Percentiles rank a stretch among this genome's conserved stretches.
phyloP scores from a whole-genome alignment of 805 yeast genomes.

The Saccharomycodes ludwigii region DNA sequence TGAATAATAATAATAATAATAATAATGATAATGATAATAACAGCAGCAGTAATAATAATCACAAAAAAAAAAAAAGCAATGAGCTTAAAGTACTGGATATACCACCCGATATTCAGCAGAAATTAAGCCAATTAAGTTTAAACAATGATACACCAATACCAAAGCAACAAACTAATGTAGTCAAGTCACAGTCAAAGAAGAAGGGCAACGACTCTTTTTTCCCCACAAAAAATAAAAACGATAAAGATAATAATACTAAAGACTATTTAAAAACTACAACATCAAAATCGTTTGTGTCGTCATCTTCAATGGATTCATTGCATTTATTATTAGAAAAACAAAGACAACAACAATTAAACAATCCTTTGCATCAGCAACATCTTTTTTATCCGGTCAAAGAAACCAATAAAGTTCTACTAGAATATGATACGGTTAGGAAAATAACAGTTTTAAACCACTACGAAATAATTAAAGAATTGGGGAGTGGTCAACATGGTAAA shows the following conservation, averaged over 20 bases:
- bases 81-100: too few species aligned
- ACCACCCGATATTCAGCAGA: too few species aligned
- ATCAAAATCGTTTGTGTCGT: background rate
- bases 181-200: too few species aligned
- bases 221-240: conserved; percentile 10
- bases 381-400: conserved; percentile 50
- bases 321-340: conserved; percentile 29
- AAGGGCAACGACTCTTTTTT: too few species aligned
- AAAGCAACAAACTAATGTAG: too few species aligned
- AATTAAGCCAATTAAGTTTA: too few species aligned
- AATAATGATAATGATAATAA: too few species aligned
- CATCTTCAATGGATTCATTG: conserved; percentile 26
- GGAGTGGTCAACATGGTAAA: conserved; percentile 98
- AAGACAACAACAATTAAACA: conserved; percentile 28
- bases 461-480: conserved; percentile 78
- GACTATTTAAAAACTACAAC: conserved; percentile 1
- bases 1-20: too few species aligned
- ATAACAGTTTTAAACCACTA: conserved; percentile 79
- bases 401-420: conserved; percentile 65
- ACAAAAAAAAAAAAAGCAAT: too few species aligned
- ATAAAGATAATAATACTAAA: conserved; percentile 17
- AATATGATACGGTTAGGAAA: conserved; percentile 78
- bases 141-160: too few species aligned
- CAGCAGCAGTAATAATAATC: too few species aligned
- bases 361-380: conserved; percentile 29